These are phyloP conservation scores for Prunus dulcis DNA, from an alignment of 306 rosid species.

Conservation along the genomic window DNA sequence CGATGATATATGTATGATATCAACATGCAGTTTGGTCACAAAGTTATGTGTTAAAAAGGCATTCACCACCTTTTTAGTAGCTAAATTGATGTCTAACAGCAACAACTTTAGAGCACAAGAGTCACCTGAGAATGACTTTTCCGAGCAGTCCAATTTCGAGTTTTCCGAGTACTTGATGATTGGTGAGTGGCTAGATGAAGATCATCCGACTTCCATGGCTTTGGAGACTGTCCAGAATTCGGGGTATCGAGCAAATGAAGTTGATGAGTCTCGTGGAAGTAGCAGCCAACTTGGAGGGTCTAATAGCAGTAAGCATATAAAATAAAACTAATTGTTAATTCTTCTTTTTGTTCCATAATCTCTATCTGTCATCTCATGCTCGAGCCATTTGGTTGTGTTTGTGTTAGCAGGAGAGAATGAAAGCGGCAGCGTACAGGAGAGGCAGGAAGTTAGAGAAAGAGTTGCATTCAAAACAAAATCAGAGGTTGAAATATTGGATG, in stretches of 20 bases:
- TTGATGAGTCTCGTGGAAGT: slow-evolving; percentile 33
- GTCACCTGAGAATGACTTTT: slow-evolving; percentile 32
- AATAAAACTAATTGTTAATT: too few relatives aligned
- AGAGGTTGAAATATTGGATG: slow-evolving; percentile 71
- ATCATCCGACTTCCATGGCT: slow-evolving; percentile 16
- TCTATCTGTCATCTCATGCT: neutral
- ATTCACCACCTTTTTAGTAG: neutral
- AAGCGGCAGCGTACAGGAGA: slow-evolving; percentile 25
- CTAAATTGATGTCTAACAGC: slow-evolving; percentile 44
- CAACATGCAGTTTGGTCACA: slow-evolving; percentile 7
- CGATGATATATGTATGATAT: slow-evolving; percentile 18
- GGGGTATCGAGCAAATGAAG: slow-evolving; percentile 26
- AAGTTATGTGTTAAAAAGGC: neutral
- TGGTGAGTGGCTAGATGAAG: slow-evolving; percentile 44
- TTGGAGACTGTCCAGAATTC: slow-evolving; percentile 30
- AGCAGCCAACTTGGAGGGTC: slow-evolving; percentile 36
- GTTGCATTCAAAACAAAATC: slow-evolving; percentile 72
- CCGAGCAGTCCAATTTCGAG: slow-evolving; percentile 37
- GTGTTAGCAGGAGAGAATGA: slow-evolving; percentile 31
- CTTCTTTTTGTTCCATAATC: too few relatives aligned
- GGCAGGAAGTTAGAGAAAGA: slow-evolving; percentile 37
- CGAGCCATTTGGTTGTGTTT: slow-evolving; percentile 4
- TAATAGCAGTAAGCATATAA: slow-evolving; percentile 44
- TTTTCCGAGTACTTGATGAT: slow-evolving; percentile 48
- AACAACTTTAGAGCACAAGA: slow-evolving; percentile 27